Conservation (phyloP, 306 rosid genomes). For the Medicago lupulina region DNA sequence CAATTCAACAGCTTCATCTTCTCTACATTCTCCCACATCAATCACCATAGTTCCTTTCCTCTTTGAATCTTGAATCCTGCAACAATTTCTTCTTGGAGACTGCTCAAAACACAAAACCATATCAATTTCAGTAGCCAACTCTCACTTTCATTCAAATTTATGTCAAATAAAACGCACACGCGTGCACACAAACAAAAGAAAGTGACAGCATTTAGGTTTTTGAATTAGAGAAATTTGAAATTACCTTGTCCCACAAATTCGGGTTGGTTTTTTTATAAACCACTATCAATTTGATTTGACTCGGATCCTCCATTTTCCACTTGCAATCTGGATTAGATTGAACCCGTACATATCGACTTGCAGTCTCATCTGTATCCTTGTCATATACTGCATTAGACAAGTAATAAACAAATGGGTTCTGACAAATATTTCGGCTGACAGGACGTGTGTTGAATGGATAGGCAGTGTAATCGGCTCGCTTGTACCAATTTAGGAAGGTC, state of each 20-base stretch:
- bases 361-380: constrained; percentile 28
- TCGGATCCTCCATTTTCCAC: constrained; percentile 68
- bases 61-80: constrained; percentile 52
- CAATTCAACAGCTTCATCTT: constrained; percentile 59
- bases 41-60: constrained; percentile 53
- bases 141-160: neutral
- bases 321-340: constrained; percentile 47
- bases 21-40: constrained; percentile 66
- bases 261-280: constrained; percentile 63
- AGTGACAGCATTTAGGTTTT: neutral
- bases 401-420: constrained; percentile 62
- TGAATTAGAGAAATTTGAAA: neutral
- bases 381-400: constrained; percentile 30
- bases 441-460: constrained; percentile 70
- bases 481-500: constrained; percentile 74
- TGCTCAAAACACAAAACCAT: constrained; percentile 41
- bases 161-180: no score
- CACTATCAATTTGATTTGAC: constrained; percentile 46
- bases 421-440: constrained; percentile 50
- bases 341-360: constrained; percentile 45
- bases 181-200: neutral
- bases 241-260: constrained; percentile 73
- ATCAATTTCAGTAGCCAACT: constrained; percentile 1
- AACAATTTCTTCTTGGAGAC: constrained; percentile 81
- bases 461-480: constrained; percentile 50